Percentiles rank a stretch among this genome's conserved stretches.
These are phyloP conservation scores for Arthrinium phaeospermum DNA, from an alignment of 2,329 filamentous ascomycete genomes.

Conservation along the genomic window DNA sequence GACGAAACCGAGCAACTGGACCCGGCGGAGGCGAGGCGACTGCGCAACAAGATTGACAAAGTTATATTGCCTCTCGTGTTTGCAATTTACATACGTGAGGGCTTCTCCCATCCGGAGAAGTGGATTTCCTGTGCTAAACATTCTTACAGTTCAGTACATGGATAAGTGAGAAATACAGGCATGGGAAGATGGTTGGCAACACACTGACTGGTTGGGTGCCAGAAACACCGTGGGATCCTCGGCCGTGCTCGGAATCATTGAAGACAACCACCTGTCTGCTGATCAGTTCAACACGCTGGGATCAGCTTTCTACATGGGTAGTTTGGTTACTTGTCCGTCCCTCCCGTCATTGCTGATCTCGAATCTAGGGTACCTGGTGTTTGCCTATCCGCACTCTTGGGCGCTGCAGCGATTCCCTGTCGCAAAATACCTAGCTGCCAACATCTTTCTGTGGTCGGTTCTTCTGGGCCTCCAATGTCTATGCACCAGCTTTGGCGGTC, in stretches of 20 bases:
- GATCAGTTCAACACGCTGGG: constrained; percentile 22
- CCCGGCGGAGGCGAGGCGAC: neutral
- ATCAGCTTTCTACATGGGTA: constrained; percentile 23
- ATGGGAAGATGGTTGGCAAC: too few relatives aligned
- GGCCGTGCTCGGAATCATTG: constrained; percentile 20
- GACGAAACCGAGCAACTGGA: constrained; percentile 2
- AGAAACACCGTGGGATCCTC: constrained; percentile 21
- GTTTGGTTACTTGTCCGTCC: too few relatives aligned
- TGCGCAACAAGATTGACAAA: constrained; percentile 22
- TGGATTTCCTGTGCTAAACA: neutral
- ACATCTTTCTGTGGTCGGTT: constrained; percentile 21
- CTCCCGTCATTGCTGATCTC: too few relatives aligned
- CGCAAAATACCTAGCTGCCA: constrained; percentile 22
- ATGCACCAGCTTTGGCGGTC: constrained; percentile 19
- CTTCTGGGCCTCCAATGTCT: constrained; percentile 22
- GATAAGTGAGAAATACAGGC: constrained; percentile 16
- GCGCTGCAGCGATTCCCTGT: constrained; percentile 21
- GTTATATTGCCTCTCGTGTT: constrained; percentile 21
- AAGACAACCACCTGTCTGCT: constrained; percentile 22
- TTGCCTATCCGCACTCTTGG: constrained; percentile 21
- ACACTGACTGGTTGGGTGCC: neutral
- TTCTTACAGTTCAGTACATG: constrained; percentile 19
- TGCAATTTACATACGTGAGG: constrained; percentile 19
- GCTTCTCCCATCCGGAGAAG: neutral
- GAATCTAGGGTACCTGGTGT: constrained; percentile 23